Conservation (phyloP, 306 rosid species). For the Ormosia semicastrata region DNA sequence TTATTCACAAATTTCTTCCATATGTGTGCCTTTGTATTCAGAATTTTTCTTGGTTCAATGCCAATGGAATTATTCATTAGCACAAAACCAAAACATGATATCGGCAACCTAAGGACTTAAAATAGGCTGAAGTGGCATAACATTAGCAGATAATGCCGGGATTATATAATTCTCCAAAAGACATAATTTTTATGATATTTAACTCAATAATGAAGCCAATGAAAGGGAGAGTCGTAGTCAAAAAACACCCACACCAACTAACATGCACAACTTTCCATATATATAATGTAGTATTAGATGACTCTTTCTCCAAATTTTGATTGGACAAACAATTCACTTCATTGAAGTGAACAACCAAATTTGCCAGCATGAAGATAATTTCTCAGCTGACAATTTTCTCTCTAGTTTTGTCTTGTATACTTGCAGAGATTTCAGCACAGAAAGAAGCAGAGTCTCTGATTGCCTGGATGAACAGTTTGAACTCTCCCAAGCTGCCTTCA, state of each 20-base stretch:
- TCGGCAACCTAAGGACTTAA: background rate
- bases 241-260: background rate
- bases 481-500: conserved; percentile 21
- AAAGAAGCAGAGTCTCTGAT: conserved; percentile 33
- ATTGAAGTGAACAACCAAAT: background rate
- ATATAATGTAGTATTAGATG: background rate
- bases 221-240: background rate
- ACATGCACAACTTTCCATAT: background rate
- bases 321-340: background rate
- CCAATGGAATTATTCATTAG: background rate
- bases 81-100: background rate
- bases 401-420: background rate
- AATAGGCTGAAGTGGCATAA: background rate
- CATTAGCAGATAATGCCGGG: background rate
- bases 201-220: background rate
- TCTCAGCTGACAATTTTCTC: background rate
- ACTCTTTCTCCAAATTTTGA: background rate
- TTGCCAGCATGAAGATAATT: conserved; percentile 15
- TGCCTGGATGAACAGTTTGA: conserved; percentile 28
- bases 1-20: no score
- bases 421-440: conserved; percentile 12
- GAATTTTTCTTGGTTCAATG: background rate
- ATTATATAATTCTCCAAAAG: background rate
- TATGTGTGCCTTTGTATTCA: no score
- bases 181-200: background rate